Conservation (phyloP, 139 green algal genomes). For the Chlorella sp. region DNA sequence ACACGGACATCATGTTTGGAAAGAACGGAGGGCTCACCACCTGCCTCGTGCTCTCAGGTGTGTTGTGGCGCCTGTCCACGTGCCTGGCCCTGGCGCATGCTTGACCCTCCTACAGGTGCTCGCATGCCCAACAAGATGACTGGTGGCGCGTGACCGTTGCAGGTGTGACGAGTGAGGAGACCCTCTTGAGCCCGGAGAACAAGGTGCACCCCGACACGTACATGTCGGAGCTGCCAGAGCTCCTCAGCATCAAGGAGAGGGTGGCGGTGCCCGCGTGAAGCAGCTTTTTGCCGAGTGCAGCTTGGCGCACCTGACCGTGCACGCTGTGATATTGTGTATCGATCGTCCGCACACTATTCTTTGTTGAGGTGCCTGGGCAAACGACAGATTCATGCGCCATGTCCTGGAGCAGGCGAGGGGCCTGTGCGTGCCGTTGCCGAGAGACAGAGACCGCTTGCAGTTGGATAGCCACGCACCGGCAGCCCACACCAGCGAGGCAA, state of each 20-base stretch:
- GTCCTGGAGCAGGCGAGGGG: background rate
- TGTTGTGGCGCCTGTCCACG: slow-evolving; percentile 31
- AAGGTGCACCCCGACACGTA: slow-evolving; percentile 85
- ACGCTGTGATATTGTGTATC: background rate
- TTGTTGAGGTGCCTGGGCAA: background rate
- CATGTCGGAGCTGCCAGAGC: slow-evolving; percentile 28
- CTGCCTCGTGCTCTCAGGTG: slow-evolving; percentile 71
- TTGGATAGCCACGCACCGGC: too few relatives aligned
- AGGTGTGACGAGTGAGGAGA: slow-evolving; percentile 88
- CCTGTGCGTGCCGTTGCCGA: too few relatives aligned
- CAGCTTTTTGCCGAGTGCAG: background rate
- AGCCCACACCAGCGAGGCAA: too few relatives aligned
- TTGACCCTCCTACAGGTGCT: background rate
- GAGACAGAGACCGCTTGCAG: too few relatives aligned
- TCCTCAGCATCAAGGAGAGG: slow-evolving; percentile 6
- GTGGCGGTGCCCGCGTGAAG: slow-evolving; percentile 3
- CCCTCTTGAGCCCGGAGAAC: slow-evolving; percentile 79
- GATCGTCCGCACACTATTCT: background rate
- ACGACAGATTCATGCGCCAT: background rate
- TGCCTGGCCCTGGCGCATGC: slow-evolving; percentile 59
- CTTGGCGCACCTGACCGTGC: too few relatives aligned
- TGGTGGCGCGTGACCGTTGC: background rate
- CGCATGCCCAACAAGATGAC: background rate
- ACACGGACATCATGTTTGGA: slow-evolving; percentile 99
- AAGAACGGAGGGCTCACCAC: slow-evolving; percentile 90